phyloP scores from a whole-genome alignment of 2,329 filamentous ascomycete species.

The Paecilomyces sp. region DNA sequence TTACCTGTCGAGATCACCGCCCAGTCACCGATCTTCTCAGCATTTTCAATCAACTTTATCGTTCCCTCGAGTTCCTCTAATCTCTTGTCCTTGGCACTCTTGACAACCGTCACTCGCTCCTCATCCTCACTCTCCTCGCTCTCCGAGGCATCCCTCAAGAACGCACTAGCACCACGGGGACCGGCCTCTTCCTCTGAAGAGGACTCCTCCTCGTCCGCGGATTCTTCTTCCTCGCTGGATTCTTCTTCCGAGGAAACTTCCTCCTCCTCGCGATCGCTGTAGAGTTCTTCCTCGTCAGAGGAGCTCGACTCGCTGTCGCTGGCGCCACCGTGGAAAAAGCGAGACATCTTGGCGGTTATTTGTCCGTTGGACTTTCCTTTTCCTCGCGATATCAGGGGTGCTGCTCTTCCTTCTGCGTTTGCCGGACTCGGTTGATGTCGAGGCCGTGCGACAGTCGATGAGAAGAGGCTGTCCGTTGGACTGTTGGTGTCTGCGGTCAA shows the following conservation, averaged over 20 bases:
- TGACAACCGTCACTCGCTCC: conserved; percentile 77
- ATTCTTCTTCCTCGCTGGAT: conserved; percentile 49
- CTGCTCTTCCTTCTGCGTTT: not conserved
- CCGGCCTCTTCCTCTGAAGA: conserved; percentile 50
- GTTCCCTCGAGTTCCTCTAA: conserved; percentile 87
- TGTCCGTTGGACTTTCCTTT: not conserved
- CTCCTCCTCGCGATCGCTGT: conserved; percentile 68
- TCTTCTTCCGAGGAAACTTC: conserved; percentile 50
- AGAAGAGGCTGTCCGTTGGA: conserved; percentile 5
- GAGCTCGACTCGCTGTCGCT: conserved; percentile 95
- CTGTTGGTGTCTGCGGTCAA: conserved; percentile 10
- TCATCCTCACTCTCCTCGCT: conserved; percentile 79
- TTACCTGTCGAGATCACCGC: conserved; percentile 80
- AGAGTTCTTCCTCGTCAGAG: conserved; percentile 89
- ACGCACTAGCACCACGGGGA: conserved; percentile 67
- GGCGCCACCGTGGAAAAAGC: conserved; percentile 94
- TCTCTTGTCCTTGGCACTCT: conserved; percentile 97
- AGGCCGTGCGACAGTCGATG: not conserved
- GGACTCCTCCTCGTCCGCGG: conserved; percentile 49
- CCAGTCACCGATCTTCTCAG: conserved; percentile 97
- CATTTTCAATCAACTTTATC: conserved; percentile 90
- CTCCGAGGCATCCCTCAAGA: conserved; percentile 73
- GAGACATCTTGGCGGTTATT: conserved; percentile 64
- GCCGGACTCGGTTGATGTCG: not conserved
- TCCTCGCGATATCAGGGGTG: not conserved